Evolutionary conservation across 148 eudicot genomes (phyloP).

Genomic region (Talinum fruticosum): DNA sequence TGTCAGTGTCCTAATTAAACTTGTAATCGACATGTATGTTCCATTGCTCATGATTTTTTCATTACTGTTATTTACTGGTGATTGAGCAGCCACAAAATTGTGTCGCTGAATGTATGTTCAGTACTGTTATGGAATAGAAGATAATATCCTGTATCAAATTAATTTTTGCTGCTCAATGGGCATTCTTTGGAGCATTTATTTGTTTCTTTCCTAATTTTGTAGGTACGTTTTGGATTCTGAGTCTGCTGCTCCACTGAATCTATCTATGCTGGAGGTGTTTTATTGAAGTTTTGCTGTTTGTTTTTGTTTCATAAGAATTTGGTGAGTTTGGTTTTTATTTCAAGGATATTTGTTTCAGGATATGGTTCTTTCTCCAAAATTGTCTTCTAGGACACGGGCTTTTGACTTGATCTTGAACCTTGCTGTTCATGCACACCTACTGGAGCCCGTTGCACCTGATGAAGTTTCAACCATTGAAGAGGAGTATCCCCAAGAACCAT

Average conservation of each 20-base stretch:
- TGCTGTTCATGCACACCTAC: constrained; percentile 93
- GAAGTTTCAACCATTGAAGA: constrained; percentile 69
- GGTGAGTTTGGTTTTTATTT: constrained; percentile 18
- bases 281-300: constrained; percentile 3
- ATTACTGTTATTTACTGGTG: background rate
- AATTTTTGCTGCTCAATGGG: background rate
- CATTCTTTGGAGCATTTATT: background rate
- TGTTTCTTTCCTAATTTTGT: constrained; percentile 24
- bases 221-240: constrained; percentile 89
- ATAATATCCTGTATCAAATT: background rate
- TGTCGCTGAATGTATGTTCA: background rate
- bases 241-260: constrained; percentile 87
- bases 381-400: constrained; percentile 74
- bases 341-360: constrained; percentile 20
- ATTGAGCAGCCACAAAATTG: background rate
- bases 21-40: constrained; percentile 97
- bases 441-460: constrained; percentile 82
- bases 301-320: background rate
- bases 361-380: constrained; percentile 53
- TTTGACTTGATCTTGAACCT: constrained; percentile 94
- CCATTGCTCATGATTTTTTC: constrained; percentile 6
- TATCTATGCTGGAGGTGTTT: constrained; percentile 89
- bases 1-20: constrained; percentile 96
- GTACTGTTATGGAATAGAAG: background rate
- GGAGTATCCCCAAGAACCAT: constrained; percentile 63